Conservation (phyloP, 2,329 filamentous ascomycete species). For the Cordyceps fumosorosea region DNA sequence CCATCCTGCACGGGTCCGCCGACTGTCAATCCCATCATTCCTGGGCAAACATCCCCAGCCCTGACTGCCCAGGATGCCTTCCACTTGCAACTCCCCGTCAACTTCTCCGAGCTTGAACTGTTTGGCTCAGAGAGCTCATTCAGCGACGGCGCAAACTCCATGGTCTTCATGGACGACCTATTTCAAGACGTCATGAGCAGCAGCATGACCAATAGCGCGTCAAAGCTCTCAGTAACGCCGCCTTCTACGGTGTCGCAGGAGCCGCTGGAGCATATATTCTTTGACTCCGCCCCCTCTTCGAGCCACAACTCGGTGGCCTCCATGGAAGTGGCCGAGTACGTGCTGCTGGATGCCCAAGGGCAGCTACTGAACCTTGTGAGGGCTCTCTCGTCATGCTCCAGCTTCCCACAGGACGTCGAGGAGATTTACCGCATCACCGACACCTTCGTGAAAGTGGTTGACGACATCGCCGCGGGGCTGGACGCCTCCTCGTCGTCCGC, state of each 20-base stretch:
- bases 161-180: constrained; percentile 4
- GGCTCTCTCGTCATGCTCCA: not conserved
- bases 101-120: not conserved
- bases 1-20: not conserved
- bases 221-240: not conserved
- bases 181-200: constrained; percentile 1
- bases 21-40: not conserved
- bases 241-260: not conserved
- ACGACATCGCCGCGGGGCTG: not conserved
- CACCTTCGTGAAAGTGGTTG: not conserved
- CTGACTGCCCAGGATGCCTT: not conserved
- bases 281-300: not conserved
- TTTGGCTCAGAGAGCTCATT: not conserved
- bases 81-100: not conserved
- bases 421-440: constrained; percentile 11
- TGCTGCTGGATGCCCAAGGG: not conserved
- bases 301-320: not conserved
- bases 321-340: not conserved
- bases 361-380: not conserved
- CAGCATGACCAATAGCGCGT: not conserved
- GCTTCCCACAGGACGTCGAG: not conserved
- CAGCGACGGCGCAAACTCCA: not conserved
- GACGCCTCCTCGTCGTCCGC: not conserved
- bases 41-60: not conserved
- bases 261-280: not conserved